Evolutionary conservation across 176 grass and related monocot genomes (phyloP).

Genomic region (Puccinellia tenuiflora): DNA sequence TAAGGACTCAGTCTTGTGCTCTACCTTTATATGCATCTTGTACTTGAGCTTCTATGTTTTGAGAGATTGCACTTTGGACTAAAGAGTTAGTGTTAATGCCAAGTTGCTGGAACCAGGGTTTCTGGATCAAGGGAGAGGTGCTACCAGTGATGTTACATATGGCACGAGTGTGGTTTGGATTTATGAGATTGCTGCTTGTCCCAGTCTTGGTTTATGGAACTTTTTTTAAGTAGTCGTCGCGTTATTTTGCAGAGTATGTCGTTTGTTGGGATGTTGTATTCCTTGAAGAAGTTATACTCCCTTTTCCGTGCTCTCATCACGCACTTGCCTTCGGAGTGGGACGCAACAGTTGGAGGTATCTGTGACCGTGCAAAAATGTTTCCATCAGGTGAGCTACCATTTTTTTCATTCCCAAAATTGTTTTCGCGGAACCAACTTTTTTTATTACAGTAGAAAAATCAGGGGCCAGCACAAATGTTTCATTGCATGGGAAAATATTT

Average conservation of each 20-base stretch:
- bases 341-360: not conserved
- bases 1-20: too few species aligned
- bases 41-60: too few species aligned
- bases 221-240: not conserved
- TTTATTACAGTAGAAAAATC: too few species aligned
- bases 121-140: not conserved
- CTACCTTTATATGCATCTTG: too few species aligned
- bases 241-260: not conserved
- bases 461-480: too few species aligned
- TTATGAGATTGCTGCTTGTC: not conserved
- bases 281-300: too few species aligned
- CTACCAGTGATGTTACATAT: not conserved
- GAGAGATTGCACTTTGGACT: too few species aligned
- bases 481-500: not conserved
- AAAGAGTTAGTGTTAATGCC: too few species aligned
- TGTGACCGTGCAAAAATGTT: not conserved
- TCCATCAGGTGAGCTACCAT: not conserved
- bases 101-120: not conserved
- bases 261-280: not conserved
- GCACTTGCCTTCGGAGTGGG: not conserved
- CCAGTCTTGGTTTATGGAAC: not conserved
- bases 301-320: not conserved
- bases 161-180: not conserved
- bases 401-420: too few species aligned
- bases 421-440: too few species aligned